These are phyloP conservation scores for Ganoderma resinaceum DNA, from an alignment of 1,284 basidiomycete genomes.

Conservation along the genomic window DNA sequence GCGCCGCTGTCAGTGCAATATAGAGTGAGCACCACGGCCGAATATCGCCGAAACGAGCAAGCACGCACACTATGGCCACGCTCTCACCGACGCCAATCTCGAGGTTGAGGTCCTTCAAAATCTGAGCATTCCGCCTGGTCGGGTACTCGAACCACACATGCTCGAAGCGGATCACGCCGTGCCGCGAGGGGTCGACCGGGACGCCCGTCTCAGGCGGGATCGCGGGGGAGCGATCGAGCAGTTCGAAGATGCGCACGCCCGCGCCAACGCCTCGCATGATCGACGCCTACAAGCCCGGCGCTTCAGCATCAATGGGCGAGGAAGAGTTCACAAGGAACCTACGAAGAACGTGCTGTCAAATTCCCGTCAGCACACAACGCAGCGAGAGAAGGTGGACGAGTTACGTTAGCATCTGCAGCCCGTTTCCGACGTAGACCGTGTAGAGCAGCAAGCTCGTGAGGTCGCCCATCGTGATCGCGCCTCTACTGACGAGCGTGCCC, in stretches of 20 bases:
- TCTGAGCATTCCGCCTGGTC: conserved; percentile 76
- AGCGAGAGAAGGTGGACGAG: conserved; percentile 34
- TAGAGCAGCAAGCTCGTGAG: conserved; percentile 92
- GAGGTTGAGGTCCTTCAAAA: conserved; percentile 82
- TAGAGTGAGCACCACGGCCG: neutral
- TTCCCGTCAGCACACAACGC: conserved; percentile 20
- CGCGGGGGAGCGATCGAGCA: conserved; percentile 82
- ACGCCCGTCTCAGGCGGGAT: conserved; percentile 74
- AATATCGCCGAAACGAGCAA: conserved; percentile 11
- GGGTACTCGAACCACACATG: conserved; percentile 89
- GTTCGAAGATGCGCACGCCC: conserved; percentile 90
- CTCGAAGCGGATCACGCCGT: conserved; percentile 80
- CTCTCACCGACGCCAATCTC: conserved; percentile 85
- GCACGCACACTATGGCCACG: conserved; percentile 88
- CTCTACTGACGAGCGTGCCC: conserved; percentile 88
- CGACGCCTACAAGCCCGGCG: conserved; percentile 59
- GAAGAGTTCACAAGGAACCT: conserved; percentile 26
- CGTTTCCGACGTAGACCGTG: conserved; percentile 88
- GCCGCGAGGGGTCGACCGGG: conserved; percentile 57
- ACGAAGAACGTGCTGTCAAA: conserved; percentile 47
- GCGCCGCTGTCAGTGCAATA: conserved; percentile 74
- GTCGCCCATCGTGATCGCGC: conserved; percentile 91
- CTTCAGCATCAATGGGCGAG: neutral
- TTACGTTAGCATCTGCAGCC: conserved; percentile 82
- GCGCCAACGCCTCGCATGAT: conserved; percentile 95